These are phyloP conservation scores for Eutrema heterophyllum DNA, from an alignment of 345 rosid species.

Conservation along the genomic window DNA sequence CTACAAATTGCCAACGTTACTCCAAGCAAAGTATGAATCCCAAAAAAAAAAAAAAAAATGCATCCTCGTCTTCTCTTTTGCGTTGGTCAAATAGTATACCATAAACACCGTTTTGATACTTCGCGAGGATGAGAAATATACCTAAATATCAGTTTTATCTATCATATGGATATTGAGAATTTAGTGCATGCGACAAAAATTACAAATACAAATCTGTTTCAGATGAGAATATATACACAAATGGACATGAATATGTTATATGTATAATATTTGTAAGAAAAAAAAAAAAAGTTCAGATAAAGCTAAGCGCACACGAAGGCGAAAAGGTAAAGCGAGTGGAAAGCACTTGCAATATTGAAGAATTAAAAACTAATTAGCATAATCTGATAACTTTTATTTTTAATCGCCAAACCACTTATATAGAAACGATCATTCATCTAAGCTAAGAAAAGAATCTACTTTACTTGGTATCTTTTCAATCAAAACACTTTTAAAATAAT, in stretches of 20 bases:
- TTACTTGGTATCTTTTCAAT: conserved; percentile 17
- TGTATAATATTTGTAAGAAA: too few species aligned
- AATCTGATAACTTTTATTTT: background rate
- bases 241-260: too few species aligned
- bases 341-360: background rate
- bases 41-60: background rate
- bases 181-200: too few species aligned
- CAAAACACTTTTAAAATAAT: background rate
- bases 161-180: too few species aligned
- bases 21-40: background rate
- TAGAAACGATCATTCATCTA: conserved; percentile 17
- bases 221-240: too few species aligned
- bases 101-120: too few species aligned
- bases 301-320: background rate
- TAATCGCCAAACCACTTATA: background rate
- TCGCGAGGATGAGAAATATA: too few species aligned
- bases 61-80: background rate
- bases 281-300: background rate
- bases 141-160: too few species aligned
- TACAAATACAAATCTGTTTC: too few species aligned
- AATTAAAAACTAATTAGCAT: background rate
- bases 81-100: too few species aligned
- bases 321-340: background rate
- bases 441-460: conserved; percentile 35
- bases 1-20: background rate